Base-by-base conservation (phyloP, 805 yeast genomes). In the Candida andamanensis region DNA sequence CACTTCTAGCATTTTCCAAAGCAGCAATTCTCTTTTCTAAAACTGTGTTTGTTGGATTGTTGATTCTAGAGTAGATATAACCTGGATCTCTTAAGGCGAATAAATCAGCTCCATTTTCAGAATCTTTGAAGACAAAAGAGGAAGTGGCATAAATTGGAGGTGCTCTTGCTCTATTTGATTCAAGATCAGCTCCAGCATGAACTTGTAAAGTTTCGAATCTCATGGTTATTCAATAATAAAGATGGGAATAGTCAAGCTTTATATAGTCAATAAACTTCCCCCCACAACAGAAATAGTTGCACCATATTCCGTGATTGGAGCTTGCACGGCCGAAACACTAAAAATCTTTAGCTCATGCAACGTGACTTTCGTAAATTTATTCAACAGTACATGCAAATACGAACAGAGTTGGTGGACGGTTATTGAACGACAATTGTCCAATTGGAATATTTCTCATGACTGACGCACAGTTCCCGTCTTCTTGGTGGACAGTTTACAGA, bases 1-100 rank as follows among this genome's bases (percentile, higher is more conserved):
- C 97, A 38, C 83, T 95, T 31, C 78, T 80, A 52, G 97, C 98
- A 36, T 83, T 81, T 63, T 90, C 98, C 39, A 90, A 73, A 31
- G 94, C 94, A 33, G 96, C 94, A 39, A 90, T 72, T 64, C 98
- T 76, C 56, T 84, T 76, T 63, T 90, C 98, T 42, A 90, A 83
- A 16, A 84, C 90, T 49, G 83, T 95, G 37, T 73, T 80, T 39
- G 98, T 90, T 42, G 98, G 98, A 67, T 90, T 90, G 75, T 76
- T 80, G 46, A 90, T 70, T 57, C 98, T 77, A 9, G 95, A 80
- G 68, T 90, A 92, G 47, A 89, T 83, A 66, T 68, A 83, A 30
- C 96, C 96, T 12, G 82, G 80, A 30, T 77, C 82, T 56, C 84
- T 79, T 37, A 90, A 70, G 24, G 89, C 94, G 46, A 90, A 90